Base-by-base conservation (phyloP, 148 eudicot genomes). In the Limonium bicolor region DNA sequence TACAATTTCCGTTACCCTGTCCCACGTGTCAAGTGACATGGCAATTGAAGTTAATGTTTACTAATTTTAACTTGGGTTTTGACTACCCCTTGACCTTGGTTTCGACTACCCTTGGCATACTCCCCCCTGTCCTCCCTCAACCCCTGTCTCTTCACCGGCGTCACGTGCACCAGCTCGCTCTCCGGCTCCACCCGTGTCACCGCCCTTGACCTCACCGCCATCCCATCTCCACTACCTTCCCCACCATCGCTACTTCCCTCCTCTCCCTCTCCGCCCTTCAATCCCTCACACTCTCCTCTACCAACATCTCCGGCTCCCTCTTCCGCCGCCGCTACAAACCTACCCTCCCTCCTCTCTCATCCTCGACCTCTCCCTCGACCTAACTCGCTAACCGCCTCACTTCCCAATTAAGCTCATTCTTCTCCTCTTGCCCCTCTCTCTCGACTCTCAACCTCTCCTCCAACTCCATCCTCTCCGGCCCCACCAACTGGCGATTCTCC, bases 121-220 rank as follows among this genome's bases (percentile, higher is more conserved):
- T n/a, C n/a, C n/a, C n/a, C 22, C 85, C 34, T 24, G 2, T 24
- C 64, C 4, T 32, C 13, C 30, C 9, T 11, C 15, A 35, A 54
- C 55, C 88, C 95, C 1, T 90, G 99, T 62, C 49, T 36, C 2
- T 90, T 72, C 61, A 57, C 55, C n/a, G 88, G 99, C 0, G 81
- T 90, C 33, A 28, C 58, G 10, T 90, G 97, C 54, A 61, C 53
- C 2, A n/a, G n/a, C n/a, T 42, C 47, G 1, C 0, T n/a, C 4
- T 1, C 30, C 0, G 46, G 46, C 7, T 56, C 42, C 52, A 62
- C 63, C 0, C 66, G 79, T 18, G 84, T 88, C 1, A 40, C 71
- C 2, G 40, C 77, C 11, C 24, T 90, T 41, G 65, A 77, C 59
- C 93, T 90, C 58, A 39, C 33, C 20, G 21, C 27, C 12, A 1